Percentiles rank a stretch among this genome's conserved stretches.
These are phyloP conservation scores for Simmondsia chinensis DNA, from an alignment of 148 eudicot species.

Conservation along the genomic window DNA sequence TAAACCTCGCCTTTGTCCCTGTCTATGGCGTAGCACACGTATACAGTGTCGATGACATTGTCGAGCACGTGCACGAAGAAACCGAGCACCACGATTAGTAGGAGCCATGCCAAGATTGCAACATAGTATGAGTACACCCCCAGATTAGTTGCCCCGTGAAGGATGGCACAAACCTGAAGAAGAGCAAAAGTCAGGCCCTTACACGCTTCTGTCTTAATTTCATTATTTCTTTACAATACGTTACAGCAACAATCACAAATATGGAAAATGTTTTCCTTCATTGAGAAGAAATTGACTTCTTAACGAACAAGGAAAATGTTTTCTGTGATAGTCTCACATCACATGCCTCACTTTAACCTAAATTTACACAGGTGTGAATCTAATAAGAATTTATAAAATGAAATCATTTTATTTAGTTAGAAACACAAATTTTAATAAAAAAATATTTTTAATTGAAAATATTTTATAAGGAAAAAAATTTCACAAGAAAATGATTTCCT, in stretches of 20 bases:
- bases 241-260: background rate
- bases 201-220: background rate
- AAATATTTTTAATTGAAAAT: too few species aligned
- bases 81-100: conserved; percentile 59
- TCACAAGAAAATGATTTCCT: too few species aligned
- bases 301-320: too few species aligned
- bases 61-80: conserved; percentile 67
- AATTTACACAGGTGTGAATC: too few species aligned
- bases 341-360: too few species aligned
- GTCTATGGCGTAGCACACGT: conserved; percentile 89
- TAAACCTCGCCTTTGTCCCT: conserved; percentile 60
- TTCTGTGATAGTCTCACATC: too few species aligned
- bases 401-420: too few species aligned
- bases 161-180: conserved; percentile 60
- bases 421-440: too few species aligned
- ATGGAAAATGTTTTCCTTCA: too few species aligned
- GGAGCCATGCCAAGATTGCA: conserved; percentile 46
- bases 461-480: background rate
- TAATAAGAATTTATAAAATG: too few species aligned
- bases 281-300: too few species aligned
- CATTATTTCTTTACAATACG: background rate
- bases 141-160: conserved; percentile 48
- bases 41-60: conserved; percentile 74
- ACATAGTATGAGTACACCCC: conserved; percentile 56
- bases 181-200: background rate